Percentiles rank a stretch among this genome's conserved stretches.
These are phyloP conservation scores for Blastobotrys malaysiensis DNA, from an alignment of 1,139 yeast species.

Conservation along the genomic window DNA sequence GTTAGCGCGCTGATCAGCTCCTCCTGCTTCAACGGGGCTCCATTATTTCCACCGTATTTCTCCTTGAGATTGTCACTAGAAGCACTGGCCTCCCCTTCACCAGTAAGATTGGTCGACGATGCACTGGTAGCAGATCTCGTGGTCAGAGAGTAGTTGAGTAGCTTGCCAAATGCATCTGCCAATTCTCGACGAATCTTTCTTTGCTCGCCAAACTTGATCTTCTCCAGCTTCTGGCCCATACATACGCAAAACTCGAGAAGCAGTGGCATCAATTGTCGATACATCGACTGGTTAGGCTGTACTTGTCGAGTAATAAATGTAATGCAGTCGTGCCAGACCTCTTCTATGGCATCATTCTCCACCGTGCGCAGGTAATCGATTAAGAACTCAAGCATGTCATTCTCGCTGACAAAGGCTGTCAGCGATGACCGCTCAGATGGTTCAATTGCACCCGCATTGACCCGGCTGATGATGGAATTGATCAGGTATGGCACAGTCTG, in stretches of 20 bases:
- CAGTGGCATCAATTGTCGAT: constrained; percentile 47
- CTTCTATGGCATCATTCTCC: constrained; percentile 72
- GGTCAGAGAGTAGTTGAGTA: constrained; percentile 43
- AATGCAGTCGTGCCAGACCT: constrained; percentile 57
- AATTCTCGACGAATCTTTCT: constrained; percentile 60
- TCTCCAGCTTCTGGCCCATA: constrained; percentile 51
- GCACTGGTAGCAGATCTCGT: constrained; percentile 21
- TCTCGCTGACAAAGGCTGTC: constrained; percentile 41
- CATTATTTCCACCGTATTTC: constrained; percentile 13
- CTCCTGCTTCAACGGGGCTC: constrained; percentile 27
- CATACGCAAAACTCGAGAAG: constrained; percentile 47
- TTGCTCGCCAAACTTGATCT: constrained; percentile 58
- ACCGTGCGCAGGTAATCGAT: constrained; percentile 56
- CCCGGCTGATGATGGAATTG: constrained; percentile 46
- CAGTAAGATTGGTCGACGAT: not conserved
- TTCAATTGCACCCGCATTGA: constrained; percentile 30
- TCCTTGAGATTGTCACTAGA: constrained; percentile 1
- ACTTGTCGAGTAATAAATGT: constrained; percentile 54
- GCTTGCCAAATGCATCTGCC: constrained; percentile 54
- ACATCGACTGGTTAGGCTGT: constrained; percentile 43
- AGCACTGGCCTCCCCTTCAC: not conserved
- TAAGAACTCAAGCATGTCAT: constrained; percentile 46
- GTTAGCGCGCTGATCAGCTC: constrained; percentile 38
- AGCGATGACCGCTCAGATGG: constrained; percentile 38
- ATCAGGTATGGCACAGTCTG: constrained; percentile 65